phyloP scores from a whole-genome alignment of 129 eudicot genomes.

The Tagetes erecta region DNA sequence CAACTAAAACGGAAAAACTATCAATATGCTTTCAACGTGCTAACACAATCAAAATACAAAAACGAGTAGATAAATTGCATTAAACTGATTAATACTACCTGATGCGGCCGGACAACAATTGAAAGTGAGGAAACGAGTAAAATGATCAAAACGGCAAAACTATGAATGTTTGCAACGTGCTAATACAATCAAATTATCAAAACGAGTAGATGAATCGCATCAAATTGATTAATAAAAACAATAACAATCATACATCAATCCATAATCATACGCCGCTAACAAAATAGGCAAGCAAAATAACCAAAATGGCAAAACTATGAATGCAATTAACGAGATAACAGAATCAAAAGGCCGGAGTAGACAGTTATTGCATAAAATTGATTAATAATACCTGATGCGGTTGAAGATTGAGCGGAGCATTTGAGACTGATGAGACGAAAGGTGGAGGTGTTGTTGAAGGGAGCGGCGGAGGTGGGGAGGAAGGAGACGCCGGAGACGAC shows the following conservation, averaged over 20 bases:
- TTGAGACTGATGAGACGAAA: slow-evolving; percentile 38
- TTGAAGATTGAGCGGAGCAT: slow-evolving; percentile 51
- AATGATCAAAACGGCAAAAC: background rate
- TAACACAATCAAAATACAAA: background rate
- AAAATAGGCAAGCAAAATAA: background rate
- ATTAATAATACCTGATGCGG: slow-evolving; percentile 39
- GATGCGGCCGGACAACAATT: slow-evolving; percentile 20
- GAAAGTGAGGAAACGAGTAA: no score
- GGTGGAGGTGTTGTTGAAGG: slow-evolving; percentile 25
- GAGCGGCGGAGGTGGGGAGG: slow-evolving; percentile 19
- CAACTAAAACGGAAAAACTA: background rate
- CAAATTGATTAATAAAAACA: background rate
- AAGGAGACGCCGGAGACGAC: slow-evolving; percentile 5
- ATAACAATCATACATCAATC: slow-evolving; percentile 14
- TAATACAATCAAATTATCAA: background rate
- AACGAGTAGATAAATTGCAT: background rate
- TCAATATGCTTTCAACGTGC: background rate
- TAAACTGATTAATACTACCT: slow-evolving; percentile 24
- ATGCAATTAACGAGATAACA: background rate
- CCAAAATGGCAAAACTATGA: no score
- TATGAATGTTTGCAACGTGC: background rate
- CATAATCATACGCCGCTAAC: background rate
- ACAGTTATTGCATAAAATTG: background rate
- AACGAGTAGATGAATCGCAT: background rate
- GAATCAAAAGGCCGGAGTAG: background rate